Evolutionary conservation across 2,329 filamentous ascomycete genomes (phyloP), one percentile per base, ranked within the genome.

Genomic region (Cercospora sp.): DNA sequence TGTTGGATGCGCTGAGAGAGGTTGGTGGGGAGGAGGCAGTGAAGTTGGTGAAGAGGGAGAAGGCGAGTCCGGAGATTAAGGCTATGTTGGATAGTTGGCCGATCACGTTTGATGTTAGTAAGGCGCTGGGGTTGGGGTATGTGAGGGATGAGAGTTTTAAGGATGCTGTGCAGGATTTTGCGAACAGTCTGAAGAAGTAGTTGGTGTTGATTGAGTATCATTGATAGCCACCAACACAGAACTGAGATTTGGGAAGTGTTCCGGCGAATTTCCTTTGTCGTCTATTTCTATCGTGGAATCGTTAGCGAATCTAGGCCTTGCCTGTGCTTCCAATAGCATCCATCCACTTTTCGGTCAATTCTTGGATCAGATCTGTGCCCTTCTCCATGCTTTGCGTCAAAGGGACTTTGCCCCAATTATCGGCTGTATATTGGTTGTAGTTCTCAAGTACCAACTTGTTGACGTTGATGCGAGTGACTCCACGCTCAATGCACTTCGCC

Each of bases 31-130:
- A 84, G 73, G 82, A 86, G 43, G 83, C 83, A 37, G 75, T 86
- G 62, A 78, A 77, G 59, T 78, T 86, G 63, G 81, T 88, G 8
- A 81, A 79, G 73, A 82, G 80, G 67, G 85, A 87, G 76, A 80
- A 85, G 75, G 81, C 83, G 45, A 84, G 85, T 70, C 78, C 82
- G 51, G 80, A 80, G 43, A 81, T 86, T 30, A 81, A 85, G 69
- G 81, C 81, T 32, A 87, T 88, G 73, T 76, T 88, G 61, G 80
- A 85, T 30, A 85, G 83, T 37, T 88, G 86, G 86, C 85, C 85
- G 0, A 83, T 82, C 0, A 81, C 81, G 40, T 87, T 87, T 72
- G 85, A 88, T 76, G 86, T 69, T 75, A 87, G 79, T 1, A 83
- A 85, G 69, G 89, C 88, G 3, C 80, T 82, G 67, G 77, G 79